Evolutionary conservation across 768 basidiomycete species (phyloP).

Genomic region (Tricholoma sp.): DNA sequence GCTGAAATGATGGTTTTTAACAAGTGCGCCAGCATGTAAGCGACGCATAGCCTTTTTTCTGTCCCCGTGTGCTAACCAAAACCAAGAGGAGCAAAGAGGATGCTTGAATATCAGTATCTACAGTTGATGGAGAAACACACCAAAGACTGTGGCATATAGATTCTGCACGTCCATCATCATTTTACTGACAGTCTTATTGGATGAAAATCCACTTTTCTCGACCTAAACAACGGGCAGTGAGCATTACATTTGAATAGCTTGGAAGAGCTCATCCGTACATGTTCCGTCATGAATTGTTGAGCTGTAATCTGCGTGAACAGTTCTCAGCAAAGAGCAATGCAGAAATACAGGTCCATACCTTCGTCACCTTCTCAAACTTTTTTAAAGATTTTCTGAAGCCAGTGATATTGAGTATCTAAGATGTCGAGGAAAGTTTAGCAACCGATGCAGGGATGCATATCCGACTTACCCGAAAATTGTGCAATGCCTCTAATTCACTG

Average conservation of each 20-base stretch:
- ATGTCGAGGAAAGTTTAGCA: not conserved
- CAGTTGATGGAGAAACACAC: constrained; percentile 35
- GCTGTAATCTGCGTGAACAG: not conserved
- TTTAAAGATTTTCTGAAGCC: constrained; percentile 86
- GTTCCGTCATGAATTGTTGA: not conserved
- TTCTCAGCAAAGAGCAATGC: too few relatives aligned
- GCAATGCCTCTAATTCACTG: constrained; percentile 77
- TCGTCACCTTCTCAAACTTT: constrained; percentile 80
- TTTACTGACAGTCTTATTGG: not conserved
- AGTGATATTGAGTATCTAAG: constrained; percentile 79
- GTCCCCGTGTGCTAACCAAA: constrained; percentile 52
- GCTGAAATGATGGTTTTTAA: constrained; percentile 63
- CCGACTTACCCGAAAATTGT: constrained; percentile 75
- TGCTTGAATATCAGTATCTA: not conserved
- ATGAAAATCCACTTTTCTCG: not conserved
- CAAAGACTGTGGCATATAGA: constrained; percentile 65
- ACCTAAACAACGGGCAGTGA: not conserved
- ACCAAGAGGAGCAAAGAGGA: not conserved
- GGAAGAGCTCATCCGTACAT: not conserved
- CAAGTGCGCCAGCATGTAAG: constrained; percentile 48
- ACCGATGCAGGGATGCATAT: not conserved
- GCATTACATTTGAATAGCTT: not conserved
- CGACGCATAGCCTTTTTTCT: constrained; percentile 68
- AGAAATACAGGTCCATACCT: constrained; percentile 28
- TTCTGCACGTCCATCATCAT: constrained; percentile 46